phyloP scores from a whole-genome alignment of 495 filamentous ascomycete genomes.

The Tuber aestivum region DNA sequence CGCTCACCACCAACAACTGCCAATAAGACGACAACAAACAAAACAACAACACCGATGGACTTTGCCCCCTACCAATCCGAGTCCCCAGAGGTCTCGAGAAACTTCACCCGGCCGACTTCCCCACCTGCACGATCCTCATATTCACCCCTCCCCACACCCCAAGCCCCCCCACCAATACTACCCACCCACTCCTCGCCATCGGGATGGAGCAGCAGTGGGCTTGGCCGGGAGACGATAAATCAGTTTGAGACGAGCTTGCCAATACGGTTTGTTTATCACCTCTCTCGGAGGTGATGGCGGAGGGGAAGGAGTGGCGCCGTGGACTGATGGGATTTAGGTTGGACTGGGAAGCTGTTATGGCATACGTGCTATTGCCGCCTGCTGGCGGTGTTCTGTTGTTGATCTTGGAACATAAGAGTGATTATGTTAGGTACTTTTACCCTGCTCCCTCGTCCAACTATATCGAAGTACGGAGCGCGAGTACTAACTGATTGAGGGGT shows the following conservation, averaged over 20 bases:
- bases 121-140: constrained; percentile 50
- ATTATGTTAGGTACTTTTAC: constrained; percentile 75
- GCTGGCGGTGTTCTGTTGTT: constrained; percentile 78
- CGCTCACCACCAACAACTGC: constrained; percentile 6
- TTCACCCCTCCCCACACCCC: constrained; percentile 44
- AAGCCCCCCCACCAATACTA: constrained; percentile 42
- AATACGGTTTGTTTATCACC: constrained; percentile 46
- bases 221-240: constrained; percentile 45
- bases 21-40: not conserved
- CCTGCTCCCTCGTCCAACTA: not conserved
- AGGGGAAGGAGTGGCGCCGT: not conserved
- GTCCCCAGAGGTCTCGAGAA: constrained; percentile 41
- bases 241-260: constrained; percentile 68
- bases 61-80: constrained; percentile 86
- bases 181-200: constrained; percentile 45
- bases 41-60: constrained; percentile 55
- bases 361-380: constrained; percentile 81
- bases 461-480: not conserved
- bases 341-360: constrained; percentile 82
- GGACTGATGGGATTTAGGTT: constrained; percentile 39
- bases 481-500: constrained; percentile 14
- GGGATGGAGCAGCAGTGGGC: constrained; percentile 31
- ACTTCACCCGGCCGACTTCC: constrained; percentile 66
- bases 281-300: not conserved
- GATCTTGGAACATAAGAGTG: constrained; percentile 84